phyloP scores from a whole-genome alignment of 441 rosid species.

The Pelargonium cotyledonis region DNA sequence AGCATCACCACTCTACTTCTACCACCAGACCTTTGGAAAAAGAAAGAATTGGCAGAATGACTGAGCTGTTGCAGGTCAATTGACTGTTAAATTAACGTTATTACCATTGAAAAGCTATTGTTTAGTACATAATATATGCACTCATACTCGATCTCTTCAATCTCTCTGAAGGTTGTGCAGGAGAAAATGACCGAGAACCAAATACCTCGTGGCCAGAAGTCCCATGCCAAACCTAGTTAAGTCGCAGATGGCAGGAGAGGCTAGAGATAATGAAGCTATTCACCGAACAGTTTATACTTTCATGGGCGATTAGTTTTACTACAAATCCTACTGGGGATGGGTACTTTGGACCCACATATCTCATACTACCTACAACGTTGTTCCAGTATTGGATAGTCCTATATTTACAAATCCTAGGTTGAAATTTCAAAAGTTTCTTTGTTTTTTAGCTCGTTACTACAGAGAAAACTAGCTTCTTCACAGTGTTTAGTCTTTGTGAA shows the following conservation, averaged over 20 bases:
- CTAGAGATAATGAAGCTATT: not conserved
- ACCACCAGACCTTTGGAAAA: constrained; percentile 37
- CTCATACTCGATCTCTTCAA: constrained; percentile 13
- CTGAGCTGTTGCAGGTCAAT: constrained; percentile 71
- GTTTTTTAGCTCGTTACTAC: not conserved
- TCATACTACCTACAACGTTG: not conserved
- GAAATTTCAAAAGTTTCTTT: not conserved
- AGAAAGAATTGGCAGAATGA: constrained; percentile 61
- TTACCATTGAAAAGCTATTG: constrained; percentile 5
- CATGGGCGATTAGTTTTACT: no score
- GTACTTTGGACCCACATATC: not conserved
- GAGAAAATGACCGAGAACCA: constrained; percentile 55
- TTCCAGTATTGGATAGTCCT: not conserved
- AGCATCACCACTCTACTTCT: constrained; percentile 29
- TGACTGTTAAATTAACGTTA: constrained; percentile 1
- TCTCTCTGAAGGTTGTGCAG: constrained; percentile 65
- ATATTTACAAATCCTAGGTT: not conserved
- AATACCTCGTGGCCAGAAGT: constrained; percentile 12
- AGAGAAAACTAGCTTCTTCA: not conserved
- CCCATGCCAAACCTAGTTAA: not conserved
- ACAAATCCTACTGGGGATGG: not conserved
- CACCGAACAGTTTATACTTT: not conserved
- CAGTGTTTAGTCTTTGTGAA: not conserved
- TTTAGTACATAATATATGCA: not conserved
- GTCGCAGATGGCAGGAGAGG: not conserved